phyloP scores from a whole-genome alignment of 768 basidiomycete genomes.

The Boletus fagicola region DNA sequence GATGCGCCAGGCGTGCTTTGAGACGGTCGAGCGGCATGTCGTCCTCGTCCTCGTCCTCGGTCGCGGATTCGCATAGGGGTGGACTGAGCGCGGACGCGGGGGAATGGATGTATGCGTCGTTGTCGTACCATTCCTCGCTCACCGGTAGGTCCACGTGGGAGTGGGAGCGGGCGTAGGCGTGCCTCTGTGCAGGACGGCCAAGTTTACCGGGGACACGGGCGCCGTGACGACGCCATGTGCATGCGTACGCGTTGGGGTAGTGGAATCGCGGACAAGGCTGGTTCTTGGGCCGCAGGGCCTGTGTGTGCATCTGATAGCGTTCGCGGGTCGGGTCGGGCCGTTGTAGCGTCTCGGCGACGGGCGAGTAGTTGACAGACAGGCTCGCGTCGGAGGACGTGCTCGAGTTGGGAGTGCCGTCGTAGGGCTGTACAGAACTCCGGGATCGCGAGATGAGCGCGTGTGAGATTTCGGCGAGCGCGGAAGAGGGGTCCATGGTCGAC shows the following conservation, averaged over 20 bases:
- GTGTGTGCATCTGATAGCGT: not conserved
- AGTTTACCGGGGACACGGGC: slow-evolving; percentile 18
- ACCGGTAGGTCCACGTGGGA: slow-evolving; percentile 2
- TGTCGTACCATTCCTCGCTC: slow-evolving; percentile 14
- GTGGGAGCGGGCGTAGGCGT: slow-evolving; percentile 4
- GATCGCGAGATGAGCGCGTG: slow-evolving; percentile 25
- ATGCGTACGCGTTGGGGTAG: slow-evolving; percentile 11
- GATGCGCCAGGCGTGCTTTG: slow-evolving; percentile 10
- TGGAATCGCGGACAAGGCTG: slow-evolving; percentile 7
- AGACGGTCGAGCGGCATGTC: slow-evolving; percentile 16
- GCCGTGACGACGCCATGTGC: slow-evolving; percentile 18
- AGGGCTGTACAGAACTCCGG: slow-evolving; percentile 13
- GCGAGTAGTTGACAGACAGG: not conserved
- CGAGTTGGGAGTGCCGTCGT: slow-evolving; percentile 7
- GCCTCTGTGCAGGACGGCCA: not conserved
- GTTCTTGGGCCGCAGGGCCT: not conserved
- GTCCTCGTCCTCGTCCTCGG: slow-evolving; percentile 14
- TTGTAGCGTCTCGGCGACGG: not conserved
- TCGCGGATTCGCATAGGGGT: slow-evolving; percentile 5
- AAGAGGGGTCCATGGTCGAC: not conserved
- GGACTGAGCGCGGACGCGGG: slow-evolving; percentile 21
- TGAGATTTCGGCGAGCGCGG: slow-evolving; percentile 7
- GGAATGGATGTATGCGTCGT: slow-evolving; percentile 13
- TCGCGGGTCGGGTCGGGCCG: not conserved
- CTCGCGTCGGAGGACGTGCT: slow-evolving; percentile 5